A percentile compares a stretch with the other conserved stretches of the same genome.
Evolutionary conservation across 768 basidiomycete genomes (phyloP).

Genomic region (Mycena epipterygia): DNA sequence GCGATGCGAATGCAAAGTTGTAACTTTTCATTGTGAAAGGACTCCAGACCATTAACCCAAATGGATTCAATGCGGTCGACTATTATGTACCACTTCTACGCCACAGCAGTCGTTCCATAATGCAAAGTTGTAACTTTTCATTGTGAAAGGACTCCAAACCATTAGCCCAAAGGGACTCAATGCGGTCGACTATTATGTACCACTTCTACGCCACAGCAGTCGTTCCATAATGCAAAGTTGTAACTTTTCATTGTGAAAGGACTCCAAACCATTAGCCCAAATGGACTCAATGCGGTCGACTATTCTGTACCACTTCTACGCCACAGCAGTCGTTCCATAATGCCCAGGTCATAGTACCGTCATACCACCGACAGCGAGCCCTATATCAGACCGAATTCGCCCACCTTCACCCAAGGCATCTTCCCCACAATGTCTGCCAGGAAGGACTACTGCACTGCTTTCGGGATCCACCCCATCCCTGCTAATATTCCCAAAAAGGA

Average conservation of each 20-base stretch:
- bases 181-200: too few relatives aligned
- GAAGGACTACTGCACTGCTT: slow-evolving; percentile 7
- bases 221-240: too few relatives aligned
- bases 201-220: background rate
- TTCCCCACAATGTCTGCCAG: slow-evolving; percentile 5
- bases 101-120: background rate
- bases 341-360: slow-evolving; percentile 1
- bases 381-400: slow-evolving; percentile 2
- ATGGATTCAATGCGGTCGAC: too few relatives aligned
- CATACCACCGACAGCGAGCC: background rate
- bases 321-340: background rate
- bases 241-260: too few relatives aligned
- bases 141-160: too few relatives aligned
- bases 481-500: background rate
- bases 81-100: background rate
- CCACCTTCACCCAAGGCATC: slow-evolving; percentile 1
- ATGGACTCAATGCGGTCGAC: too few relatives aligned
- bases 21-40: too few relatives aligned
- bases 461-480: slow-evolving; percentile 8
- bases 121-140: too few relatives aligned
- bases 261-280: too few relatives aligned
- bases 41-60: too few relatives aligned
- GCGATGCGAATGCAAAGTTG: too few relatives aligned
- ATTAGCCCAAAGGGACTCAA: too few relatives aligned
- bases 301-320: background rate